Conservation (phyloP, 2,329 filamentous ascomycete genomes). For the Colletotrichum eleusines region DNA sequence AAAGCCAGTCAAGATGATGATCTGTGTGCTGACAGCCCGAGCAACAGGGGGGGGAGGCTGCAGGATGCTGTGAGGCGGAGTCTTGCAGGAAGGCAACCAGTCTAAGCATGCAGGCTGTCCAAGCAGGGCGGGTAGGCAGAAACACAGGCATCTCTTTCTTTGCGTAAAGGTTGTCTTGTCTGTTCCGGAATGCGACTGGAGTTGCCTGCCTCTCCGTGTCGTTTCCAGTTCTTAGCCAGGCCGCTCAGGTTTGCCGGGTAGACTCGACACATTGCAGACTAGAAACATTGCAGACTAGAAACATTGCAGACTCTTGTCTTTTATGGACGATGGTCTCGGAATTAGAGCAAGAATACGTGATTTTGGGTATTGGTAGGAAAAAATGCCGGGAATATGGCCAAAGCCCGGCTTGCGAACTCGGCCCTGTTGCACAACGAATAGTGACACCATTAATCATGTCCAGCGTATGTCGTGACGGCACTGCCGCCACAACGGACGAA, state of each 20-base stretch:
- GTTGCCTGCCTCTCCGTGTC: background rate
- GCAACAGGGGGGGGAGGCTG: background rate
- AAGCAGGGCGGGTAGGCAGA: conserved; percentile 7
- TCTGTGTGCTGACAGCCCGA: background rate
- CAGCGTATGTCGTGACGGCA: background rate
- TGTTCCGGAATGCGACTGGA: background rate
- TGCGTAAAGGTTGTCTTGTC: background rate
- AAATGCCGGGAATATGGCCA: background rate
- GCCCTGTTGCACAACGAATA: background rate
- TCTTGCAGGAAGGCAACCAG: conserved; percentile 19
- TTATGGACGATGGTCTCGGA: too few relatives aligned
- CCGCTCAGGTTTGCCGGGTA: background rate
- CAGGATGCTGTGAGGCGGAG: background rate
- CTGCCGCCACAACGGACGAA: background rate
- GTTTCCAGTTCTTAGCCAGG: background rate
- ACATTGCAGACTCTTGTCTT: background rate
- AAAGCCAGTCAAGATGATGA: background rate
- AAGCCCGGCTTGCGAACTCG: background rate
- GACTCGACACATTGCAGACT: background rate
- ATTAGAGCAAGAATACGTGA: background rate
- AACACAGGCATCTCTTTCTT: background rate
- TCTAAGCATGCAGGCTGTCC: conserved; percentile 7
- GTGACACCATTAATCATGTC: background rate
- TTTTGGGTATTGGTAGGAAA: background rate
- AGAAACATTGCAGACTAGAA: too few relatives aligned